These are phyloP conservation scores for Sphagnum magellanicum DNA, from an alignment of 228 moss, liverwort and hornwort genomes.

Conservation along the genomic window DNA sequence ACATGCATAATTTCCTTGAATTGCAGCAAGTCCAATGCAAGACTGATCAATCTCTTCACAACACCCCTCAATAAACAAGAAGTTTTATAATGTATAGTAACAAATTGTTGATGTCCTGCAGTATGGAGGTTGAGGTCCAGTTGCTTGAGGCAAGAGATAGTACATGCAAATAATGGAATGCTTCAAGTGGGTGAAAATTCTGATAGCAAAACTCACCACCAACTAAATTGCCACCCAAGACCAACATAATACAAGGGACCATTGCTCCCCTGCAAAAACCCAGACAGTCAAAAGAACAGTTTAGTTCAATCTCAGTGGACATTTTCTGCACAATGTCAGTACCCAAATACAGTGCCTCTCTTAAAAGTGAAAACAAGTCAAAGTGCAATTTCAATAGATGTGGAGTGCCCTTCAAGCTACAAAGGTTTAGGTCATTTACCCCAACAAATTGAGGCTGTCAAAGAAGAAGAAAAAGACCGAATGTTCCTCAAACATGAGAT, in stretches of 20 bases:
- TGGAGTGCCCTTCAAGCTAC: too few relatives aligned
- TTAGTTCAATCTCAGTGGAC: background rate
- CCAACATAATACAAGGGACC: slow-evolving; percentile 53
- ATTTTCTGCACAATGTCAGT: too few relatives aligned
- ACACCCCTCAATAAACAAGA: background rate
- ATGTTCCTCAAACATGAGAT: slow-evolving; percentile 23
- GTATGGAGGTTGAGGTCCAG: background rate
- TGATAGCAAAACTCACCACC: slow-evolving; percentile 18
- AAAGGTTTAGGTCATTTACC: slow-evolving; percentile 12
- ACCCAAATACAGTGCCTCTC: too few relatives aligned
- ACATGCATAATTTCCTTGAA: background rate
- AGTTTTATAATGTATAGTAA: background rate
- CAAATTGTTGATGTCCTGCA: background rate
- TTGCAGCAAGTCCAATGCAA: background rate
- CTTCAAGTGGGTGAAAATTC: background rate
- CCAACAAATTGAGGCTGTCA: slow-evolving; percentile 42
- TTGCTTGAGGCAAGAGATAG: background rate
- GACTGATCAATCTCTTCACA: background rate
- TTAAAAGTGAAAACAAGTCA: too few relatives aligned
- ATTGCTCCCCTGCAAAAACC: slow-evolving; percentile 35
- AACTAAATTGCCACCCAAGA: slow-evolving; percentile 39
- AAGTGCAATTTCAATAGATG: too few relatives aligned
- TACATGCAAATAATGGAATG: background rate
- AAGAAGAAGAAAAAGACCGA: slow-evolving; percentile 28
- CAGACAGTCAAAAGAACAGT: background rate